Percentiles rank a stretch among this genome's conserved stretches.
These are phyloP conservation scores for Aureobasidium sp. DNA, from an alignment of 2,329 filamentous ascomycete genomes.

Conservation along the genomic window DNA sequence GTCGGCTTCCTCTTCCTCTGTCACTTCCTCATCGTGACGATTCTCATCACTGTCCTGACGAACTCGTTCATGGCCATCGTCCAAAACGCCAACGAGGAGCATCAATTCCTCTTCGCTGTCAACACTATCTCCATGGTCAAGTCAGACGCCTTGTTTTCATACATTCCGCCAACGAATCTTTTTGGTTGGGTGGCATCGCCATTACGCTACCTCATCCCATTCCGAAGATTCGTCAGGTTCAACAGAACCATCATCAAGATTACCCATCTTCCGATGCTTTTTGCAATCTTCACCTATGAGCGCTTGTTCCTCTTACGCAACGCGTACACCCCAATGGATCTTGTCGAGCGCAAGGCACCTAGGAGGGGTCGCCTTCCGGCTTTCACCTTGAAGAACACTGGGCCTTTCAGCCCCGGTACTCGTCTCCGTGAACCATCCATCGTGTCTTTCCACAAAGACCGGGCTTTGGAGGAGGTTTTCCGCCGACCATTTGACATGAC, in stretches of 20 bases:
- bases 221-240: conserved; percentile 71
- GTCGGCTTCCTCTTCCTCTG: conserved; percentile 84
- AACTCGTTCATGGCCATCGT: conserved; percentile 96
- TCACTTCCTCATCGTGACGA: conserved; percentile 90
- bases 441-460: conserved; percentile 80
- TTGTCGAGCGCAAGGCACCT: conserved; percentile 59
- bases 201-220: conserved; percentile 68
- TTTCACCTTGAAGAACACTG: conserved; percentile 28
- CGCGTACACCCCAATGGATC: conserved; percentile 74
- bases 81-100: conserved; percentile 86
- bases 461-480: conserved; percentile 86
- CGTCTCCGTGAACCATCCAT: conserved; percentile 78
- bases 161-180: conserved; percentile 84
- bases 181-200: conserved; percentile 85
- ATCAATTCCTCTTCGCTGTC: conserved; percentile 86
- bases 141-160: conserved; percentile 92
- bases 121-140: conserved; percentile 98
- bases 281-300: conserved; percentile 82
- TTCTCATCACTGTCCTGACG: conserved; percentile 88
- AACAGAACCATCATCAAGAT: conserved; percentile 89
- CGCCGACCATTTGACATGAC: conserved; percentile 58
- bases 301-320: conserved; percentile 65
- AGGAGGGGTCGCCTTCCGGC: conserved; percentile 24
- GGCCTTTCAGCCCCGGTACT: conserved; percentile 61
- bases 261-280: conserved; percentile 81